phyloP scores from a whole-genome alignment of 108 stramenopile genomes.

The Cyclotella kingstonii region DNA sequence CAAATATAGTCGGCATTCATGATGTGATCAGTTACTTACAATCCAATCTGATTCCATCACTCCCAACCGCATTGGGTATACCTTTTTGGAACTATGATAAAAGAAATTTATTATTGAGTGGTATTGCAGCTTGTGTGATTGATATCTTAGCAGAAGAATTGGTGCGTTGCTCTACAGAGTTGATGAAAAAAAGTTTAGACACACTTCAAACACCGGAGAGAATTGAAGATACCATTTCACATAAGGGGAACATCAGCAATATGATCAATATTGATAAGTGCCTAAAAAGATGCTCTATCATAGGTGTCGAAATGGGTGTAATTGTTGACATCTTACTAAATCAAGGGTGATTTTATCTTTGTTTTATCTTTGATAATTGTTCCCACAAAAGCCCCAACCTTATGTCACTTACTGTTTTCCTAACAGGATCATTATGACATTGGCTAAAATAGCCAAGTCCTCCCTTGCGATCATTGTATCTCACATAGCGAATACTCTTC shows the following conservation, averaged over 20 bases:
- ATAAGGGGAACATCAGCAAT: not conserved
- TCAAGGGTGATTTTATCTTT: not conserved
- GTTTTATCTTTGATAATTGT: not conserved
- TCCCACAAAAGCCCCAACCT: not conserved
- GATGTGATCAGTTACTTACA: slow-evolving; percentile 15
- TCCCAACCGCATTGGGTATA: slow-evolving; percentile 21
- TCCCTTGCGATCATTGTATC: slow-evolving; percentile 26
- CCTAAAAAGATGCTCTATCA: too few relatives aligned
- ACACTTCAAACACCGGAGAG: not conserved
- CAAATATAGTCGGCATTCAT: too few relatives aligned
- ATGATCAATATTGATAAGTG: too few relatives aligned
- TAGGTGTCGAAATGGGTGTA: too few relatives aligned
- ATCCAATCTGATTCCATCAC: slow-evolving; percentile 3
- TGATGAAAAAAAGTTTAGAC: not conserved
- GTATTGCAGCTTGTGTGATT: slow-evolving; percentile 31
- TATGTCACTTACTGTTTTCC: not conserved
- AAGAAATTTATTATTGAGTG: slow-evolving; percentile 20
- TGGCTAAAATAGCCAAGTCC: slow-evolving; percentile 18
- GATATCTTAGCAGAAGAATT: slow-evolving; percentile 37
- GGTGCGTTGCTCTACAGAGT: slow-evolving; percentile 18
- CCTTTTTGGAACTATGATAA: slow-evolving; percentile 8
- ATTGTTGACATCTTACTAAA: too few relatives aligned
- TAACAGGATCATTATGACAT: slow-evolving; percentile 17
- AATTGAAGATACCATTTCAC: not conserved
- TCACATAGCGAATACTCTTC: slow-evolving; percentile 26